Evolutionary conservation across 345 rosid species (phyloP).

Genomic region (Euphorbia lathyris): DNA sequence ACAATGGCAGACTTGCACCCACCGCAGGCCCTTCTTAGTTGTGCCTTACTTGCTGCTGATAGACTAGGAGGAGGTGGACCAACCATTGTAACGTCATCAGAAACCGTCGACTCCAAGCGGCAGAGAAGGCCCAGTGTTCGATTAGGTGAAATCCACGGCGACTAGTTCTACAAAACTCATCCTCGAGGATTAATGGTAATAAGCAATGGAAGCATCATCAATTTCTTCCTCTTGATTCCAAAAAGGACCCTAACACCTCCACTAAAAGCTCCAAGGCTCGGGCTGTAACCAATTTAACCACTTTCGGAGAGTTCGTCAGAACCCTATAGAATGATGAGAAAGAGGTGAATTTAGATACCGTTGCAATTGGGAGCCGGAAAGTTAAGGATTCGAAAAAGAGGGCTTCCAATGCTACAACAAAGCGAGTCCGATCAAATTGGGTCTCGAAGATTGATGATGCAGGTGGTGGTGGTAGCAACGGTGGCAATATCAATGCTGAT

Average conservation of each 20-base stretch:
- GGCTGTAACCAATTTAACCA: constrained; percentile 50
- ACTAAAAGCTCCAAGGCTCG: constrained; percentile 54
- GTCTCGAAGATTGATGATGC: constrained; percentile 47
- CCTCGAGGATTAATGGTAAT: constrained; percentile 34
- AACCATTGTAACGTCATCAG: constrained; percentile 36
- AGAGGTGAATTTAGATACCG: constrained; percentile 46
- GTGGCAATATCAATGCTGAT: no score
- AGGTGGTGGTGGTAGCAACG: constrained; percentile 22
- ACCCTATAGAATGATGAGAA: constrained; percentile 60
- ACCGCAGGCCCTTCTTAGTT: constrained; percentile 45
- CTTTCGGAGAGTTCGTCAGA: constrained; percentile 40
- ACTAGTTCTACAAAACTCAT: constrained; percentile 50
- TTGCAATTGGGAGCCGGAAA: constrained; percentile 66
- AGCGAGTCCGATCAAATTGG: constrained; percentile 68
- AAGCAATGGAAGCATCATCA: constrained; percentile 33
- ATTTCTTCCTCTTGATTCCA: constrained; percentile 25
- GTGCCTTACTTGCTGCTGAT: constrained; percentile 23
- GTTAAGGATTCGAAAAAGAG: constrained; percentile 53
- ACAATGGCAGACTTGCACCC: constrained; percentile 60
- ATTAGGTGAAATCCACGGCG: constrained; percentile 83
- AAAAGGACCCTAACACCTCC: constrained; percentile 24
- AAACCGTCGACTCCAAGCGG: constrained; percentile 64
- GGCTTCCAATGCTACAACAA: constrained; percentile 29
- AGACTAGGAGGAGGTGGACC: constrained; percentile 24
- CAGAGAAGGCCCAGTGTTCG: constrained; percentile 88